These are phyloP conservation scores for Ogataea sp. DNA, from an alignment of 805 yeast species.

Conservation along the genomic window DNA sequence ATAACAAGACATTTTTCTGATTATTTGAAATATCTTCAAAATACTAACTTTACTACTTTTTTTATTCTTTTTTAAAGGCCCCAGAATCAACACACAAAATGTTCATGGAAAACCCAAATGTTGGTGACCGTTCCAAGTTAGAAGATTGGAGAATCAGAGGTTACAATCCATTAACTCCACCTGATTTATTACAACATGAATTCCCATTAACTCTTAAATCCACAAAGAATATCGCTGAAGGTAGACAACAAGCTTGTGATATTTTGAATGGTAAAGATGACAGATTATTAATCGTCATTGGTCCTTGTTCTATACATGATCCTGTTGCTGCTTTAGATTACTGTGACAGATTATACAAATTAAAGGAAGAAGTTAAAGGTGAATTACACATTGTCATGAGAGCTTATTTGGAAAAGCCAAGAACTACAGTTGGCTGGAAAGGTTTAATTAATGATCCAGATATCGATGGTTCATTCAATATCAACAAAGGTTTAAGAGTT, in stretches of 20 bases:
- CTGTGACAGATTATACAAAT: constrained; percentile 56
- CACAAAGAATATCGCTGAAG: constrained; percentile 57
- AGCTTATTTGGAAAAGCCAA: constrained; percentile 96
- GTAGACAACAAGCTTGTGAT: constrained; percentile 71
- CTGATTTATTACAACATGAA: constrained; percentile 84
- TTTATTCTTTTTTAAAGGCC: constrained; percentile 6
- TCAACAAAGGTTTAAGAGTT: constrained; percentile 86
- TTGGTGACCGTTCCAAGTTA: constrained; percentile 74
- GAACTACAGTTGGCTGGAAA: constrained; percentile 99
- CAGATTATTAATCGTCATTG: constrained; percentile 80
- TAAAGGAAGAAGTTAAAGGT: constrained; percentile 61
- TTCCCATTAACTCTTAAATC: constrained; percentile 55
- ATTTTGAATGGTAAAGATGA: constrained; percentile 74
- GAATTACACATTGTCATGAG: constrained; percentile 90
- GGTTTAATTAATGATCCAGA: constrained; percentile 97
- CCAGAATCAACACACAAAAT: constrained; percentile 31
- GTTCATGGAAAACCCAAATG: constrained; percentile 79
- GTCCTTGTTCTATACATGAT: constrained; percentile 97
- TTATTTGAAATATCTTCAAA: too few species aligned
- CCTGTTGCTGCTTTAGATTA: constrained; percentile 84
- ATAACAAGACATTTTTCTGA: too few species aligned
- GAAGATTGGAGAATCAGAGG: constrained; percentile 76
- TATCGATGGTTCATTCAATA: constrained; percentile 83
- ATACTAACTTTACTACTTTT: background rate
- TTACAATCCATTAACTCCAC: constrained; percentile 91